Evolutionary conservation across 768 basidiomycete species (phyloP).

Genomic region (Lactarius sanguifluus): DNA sequence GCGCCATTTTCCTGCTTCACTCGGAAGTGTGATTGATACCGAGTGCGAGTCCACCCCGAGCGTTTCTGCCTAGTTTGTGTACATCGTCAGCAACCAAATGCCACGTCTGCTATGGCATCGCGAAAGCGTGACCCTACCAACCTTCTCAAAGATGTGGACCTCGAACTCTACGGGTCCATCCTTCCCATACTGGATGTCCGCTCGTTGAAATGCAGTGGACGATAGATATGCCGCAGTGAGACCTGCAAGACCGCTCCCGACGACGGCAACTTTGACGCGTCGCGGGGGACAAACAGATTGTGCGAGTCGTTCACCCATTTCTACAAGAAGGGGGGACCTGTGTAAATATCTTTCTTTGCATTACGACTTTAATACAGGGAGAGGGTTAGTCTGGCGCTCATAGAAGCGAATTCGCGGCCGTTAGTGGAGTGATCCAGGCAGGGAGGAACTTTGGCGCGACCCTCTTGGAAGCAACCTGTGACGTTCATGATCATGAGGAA

Average conservation of each 20-base stretch:
- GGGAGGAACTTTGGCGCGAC: no score
- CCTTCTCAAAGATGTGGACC: conserved; percentile 76
- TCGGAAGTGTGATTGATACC: conserved; percentile 45
- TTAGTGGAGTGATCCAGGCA: not conserved
- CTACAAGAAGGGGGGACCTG: not conserved
- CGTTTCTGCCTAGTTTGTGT: conserved; percentile 44
- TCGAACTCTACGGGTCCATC: conserved; percentile 50
- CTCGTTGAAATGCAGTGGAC: conserved; percentile 32
- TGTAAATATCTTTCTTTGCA: not conserved
- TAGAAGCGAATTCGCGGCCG: not conserved
- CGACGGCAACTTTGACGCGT: conserved; percentile 58
- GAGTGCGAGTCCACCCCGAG: conserved; percentile 73
- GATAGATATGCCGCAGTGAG: conserved; percentile 69
- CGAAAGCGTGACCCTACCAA: conserved; percentile 34
- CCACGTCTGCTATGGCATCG: not conserved
- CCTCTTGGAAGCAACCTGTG: not conserved
- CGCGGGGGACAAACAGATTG: not conserved
- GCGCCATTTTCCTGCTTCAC: conserved; percentile 45
- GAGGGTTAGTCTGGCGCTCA: not conserved
- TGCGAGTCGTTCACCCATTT: not conserved
- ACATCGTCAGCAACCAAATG: not conserved
- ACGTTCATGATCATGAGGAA: not conserved
- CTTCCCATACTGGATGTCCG: conserved; percentile 12
- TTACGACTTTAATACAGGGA: not conserved
- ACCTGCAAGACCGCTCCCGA: conserved; percentile 74